Evolutionary conservation across 2,329 filamentous ascomycete genomes (phyloP).

Genomic region (Harringtonia aguacate): DNA sequence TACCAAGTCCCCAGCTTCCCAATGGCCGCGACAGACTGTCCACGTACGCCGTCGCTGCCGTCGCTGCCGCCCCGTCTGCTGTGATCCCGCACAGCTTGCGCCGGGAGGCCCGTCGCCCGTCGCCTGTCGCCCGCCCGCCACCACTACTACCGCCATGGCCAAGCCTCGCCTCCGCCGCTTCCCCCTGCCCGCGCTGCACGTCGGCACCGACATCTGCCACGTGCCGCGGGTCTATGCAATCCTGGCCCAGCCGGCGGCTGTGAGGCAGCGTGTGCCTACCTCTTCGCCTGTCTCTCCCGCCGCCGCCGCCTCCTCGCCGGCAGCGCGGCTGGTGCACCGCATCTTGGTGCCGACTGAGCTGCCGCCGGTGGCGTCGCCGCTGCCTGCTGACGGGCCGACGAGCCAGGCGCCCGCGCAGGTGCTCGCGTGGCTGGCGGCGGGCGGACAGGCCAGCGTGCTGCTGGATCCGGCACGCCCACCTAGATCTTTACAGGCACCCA

Average conservation of each 20-base stretch:
- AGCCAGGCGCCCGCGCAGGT: background rate
- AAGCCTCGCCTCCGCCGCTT: conserved; percentile 31
- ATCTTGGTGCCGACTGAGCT: conserved; percentile 33
- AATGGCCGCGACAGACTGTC: background rate
- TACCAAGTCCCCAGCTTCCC: no score
- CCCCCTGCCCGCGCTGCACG: conserved; percentile 46
- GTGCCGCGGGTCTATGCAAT: conserved; percentile 54
- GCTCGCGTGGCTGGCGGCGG: conserved; percentile 5
- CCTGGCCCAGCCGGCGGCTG: conserved; percentile 21
- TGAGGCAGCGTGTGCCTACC: background rate
- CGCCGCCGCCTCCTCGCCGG: conserved; percentile 21
- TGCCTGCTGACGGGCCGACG: no score
- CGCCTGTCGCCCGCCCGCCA: no score
- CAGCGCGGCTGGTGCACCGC: conserved; percentile 33
- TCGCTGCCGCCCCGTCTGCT: background rate
- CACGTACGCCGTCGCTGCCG: background rate
- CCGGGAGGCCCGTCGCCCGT: no score
- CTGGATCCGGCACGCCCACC: no score
- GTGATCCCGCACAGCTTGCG: no score
- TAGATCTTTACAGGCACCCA: no score
- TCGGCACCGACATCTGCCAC: conserved; percentile 73
- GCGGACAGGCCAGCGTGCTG: background rate
- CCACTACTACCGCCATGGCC: background rate
- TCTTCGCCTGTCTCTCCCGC: background rate
- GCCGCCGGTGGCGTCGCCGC: background rate